phyloP scores from a whole-genome alignment of 2,329 filamentous ascomycete genomes.

The Arthrobotrys megalospora region DNA sequence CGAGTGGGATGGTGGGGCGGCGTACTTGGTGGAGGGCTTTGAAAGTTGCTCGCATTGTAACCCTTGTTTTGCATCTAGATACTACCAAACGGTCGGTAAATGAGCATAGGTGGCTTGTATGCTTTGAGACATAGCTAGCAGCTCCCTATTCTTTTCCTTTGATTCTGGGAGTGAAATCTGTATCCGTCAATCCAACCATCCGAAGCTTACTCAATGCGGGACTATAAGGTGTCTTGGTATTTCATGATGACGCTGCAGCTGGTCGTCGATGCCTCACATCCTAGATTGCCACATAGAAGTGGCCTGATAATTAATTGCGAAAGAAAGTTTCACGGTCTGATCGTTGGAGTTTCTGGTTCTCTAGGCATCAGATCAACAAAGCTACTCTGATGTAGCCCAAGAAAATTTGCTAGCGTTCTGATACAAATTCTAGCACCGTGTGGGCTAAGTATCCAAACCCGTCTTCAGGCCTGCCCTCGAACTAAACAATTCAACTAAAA shows the following conservation, averaged over 20 bases:
- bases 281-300: slow-evolving; percentile 1
- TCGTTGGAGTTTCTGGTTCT: background rate
- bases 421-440: background rate
- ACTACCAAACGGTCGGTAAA: slow-evolving; percentile 52
- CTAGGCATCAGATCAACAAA: background rate
- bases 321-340: background rate
- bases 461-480: background rate
- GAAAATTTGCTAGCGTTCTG: background rate
- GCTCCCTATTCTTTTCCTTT: background rate
- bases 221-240: slow-evolving; percentile 1
- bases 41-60: background rate
- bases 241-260: background rate
- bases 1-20: slow-evolving; percentile 23
- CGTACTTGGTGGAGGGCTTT: background rate
- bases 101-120: slow-evolving; percentile 28
- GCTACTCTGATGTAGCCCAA: background rate
- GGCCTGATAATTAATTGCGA: slow-evolving; percentile 17
- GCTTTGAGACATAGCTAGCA: slow-evolving; percentile 14
- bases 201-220: slow-evolving; percentile 42
- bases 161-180: slow-evolving; percentile 13
- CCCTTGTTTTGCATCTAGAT: slow-evolving; percentile 26
- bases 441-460: background rate
- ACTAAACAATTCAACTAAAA: background rate
- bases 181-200: slow-evolving; percentile 25
- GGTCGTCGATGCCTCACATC: background rate